phyloP scores from a whole-genome alignment of 1,284 basidiomycete species.

The Ustilago tritici region DNA sequence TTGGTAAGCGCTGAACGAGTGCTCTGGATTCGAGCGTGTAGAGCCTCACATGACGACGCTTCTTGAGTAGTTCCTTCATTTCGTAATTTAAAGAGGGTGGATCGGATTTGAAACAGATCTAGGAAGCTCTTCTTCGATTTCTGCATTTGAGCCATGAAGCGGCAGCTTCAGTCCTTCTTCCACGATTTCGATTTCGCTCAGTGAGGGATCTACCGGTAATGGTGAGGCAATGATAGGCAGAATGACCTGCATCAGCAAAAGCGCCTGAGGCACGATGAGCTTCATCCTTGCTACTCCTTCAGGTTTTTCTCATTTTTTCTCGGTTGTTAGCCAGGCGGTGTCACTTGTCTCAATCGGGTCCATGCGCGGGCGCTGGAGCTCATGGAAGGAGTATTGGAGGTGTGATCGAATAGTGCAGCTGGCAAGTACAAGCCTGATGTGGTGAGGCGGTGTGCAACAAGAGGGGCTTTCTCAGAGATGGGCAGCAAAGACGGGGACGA shows the following conservation, averaged over 20 bases:
- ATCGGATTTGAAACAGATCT: neutral
- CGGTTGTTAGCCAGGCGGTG: no score
- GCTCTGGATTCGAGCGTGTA: neutral
- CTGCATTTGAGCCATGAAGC: neutral
- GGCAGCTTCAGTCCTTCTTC: neutral
- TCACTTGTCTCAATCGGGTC: no score
- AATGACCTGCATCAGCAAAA: neutral
- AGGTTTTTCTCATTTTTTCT: no score
- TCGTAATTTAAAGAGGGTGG: conserved; percentile 5
- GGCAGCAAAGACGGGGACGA: no score
- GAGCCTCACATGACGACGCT: neutral
- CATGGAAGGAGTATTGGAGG: no score
- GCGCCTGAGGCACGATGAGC: neutral
- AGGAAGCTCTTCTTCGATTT: conserved; percentile 1
- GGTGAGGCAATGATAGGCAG: neutral
- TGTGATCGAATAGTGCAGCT: no score
- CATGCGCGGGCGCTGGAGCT: no score
- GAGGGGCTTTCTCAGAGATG: no score
- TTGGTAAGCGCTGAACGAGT: neutral
- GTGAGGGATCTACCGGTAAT: neutral
- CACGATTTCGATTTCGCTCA: neutral
- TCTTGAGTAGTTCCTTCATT: conserved; percentile 2
- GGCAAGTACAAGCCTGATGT: no score
- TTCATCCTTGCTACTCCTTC: neutral
- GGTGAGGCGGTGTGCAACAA: no score